Evolutionary conservation across 2,329 filamentous ascomycete species (phyloP), one percentile per base, ranked within the genome.

Genomic region (Chrysosporium keratinophilum): DNA sequence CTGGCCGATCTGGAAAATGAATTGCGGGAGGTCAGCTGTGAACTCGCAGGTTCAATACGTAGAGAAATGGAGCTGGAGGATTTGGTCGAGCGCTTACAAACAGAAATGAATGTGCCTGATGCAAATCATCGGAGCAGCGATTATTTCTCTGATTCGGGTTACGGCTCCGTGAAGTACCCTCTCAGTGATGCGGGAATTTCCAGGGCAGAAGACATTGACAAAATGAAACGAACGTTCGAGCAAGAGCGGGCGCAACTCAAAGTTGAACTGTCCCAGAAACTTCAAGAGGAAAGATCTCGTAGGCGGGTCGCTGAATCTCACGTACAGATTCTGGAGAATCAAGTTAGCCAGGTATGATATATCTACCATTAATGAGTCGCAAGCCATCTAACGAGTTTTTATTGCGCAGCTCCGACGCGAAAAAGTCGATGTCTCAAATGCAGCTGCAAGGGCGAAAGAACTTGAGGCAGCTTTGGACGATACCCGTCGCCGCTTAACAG

Each of bases 1-100:
- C 79, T 95, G 64, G 82, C 88, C 67, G 88, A 95, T 67, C 84
- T 98, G 75, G 93, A 98, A 75, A 86, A 89, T 67, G 93, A 98
- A 76, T 72, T 98, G 61, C 88, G 88, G 63, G 87, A 91, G 69
- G 91, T 98, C 71, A 95, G 88, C 74, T 80, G 84, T 56, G 93
- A 98, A 76, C 76, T 98, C 67, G 93, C 93, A 34, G 80, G 83
- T 61, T 97, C 93, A 28, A 97, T 98, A 65, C 83, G 87, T 63
- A 82, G 93, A 57, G 93, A 98, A 74, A 91, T 98, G 80, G 93
- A 98, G 62, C 72, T 98, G 33, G 93, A 98, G 69, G 93, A 98
- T 68, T 77, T 97, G 45, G 84, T 97, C 0, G 93, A 98, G 60
- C 79, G 86, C 55, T 74, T 95, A 61, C 90, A 96, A 67, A 74